Conservation (phyloP, 305 asterid genomes). For the Fraxinus greggii region DNA sequence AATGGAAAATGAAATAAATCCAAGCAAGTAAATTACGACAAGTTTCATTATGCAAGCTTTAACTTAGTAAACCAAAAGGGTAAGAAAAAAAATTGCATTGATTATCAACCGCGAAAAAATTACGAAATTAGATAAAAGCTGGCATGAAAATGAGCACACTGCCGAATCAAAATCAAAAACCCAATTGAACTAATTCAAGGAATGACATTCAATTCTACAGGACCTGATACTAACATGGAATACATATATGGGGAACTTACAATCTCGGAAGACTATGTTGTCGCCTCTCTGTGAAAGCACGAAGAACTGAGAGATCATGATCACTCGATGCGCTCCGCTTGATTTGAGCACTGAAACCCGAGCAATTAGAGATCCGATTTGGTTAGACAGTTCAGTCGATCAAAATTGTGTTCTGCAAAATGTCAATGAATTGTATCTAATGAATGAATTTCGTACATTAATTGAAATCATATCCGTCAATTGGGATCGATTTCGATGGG, state of each 20-base stretch:
- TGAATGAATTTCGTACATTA: too few species aligned
- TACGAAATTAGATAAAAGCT: not conserved
- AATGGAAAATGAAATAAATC: not conserved
- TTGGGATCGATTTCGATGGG: too few species aligned
- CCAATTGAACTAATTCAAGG: constrained; percentile 6
- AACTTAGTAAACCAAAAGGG: not conserved
- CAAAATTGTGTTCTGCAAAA: not conserved
- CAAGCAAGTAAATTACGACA: constrained; percentile 3
- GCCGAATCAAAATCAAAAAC: not conserved
- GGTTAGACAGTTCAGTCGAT: not conserved
- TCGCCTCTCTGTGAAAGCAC: constrained; percentile 99
- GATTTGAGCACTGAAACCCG: not conserved
- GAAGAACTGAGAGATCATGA: constrained; percentile 94
- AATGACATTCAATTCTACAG: not conserved
- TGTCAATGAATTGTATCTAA: too few species aligned
- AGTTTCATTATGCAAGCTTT: not conserved
- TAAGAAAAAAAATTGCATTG: not conserved
- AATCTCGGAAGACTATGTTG: constrained; percentile 94
- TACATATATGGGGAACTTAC: constrained; percentile 37
- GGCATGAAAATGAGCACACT: not conserved
- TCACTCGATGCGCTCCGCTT: not conserved
- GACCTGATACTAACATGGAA: constrained; percentile 2
- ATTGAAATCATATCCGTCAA: too few species aligned
- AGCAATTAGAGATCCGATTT: not conserved
- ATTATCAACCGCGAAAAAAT: not conserved